Evolutionary conservation across 1,284 basidiomycete species (phyloP), one percentile per base, ranked within the genome.

Genomic region (Bjerkandera adusta): DNA sequence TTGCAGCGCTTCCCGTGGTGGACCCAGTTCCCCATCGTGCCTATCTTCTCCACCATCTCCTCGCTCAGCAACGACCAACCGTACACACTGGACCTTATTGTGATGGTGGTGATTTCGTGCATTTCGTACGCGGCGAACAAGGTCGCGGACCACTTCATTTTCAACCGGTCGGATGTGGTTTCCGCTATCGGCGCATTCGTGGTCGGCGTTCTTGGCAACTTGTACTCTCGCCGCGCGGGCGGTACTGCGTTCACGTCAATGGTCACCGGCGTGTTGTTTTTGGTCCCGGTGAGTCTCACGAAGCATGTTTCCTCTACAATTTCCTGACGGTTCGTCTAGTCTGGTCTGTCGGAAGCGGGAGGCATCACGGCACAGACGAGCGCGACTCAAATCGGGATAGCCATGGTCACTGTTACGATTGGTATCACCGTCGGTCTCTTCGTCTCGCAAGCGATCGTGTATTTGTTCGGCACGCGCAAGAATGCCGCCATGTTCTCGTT

Each of bases 351-450:
- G 11, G 88, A 90, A 63, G 87, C 89, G 1, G 91, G 90, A 50
- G 91, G 89, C 43, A 84, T 81, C 66, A 82, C 78, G 29, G 84
- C 73, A 12, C 81, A 78, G 57, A 83, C 75, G 40, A 82, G 76
- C 58, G 86, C 81, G 8, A 83, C 88, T 42, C 83, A 85, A 55
- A 86, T 88, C 45, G 85, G 85, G 53, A 76, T 78, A n/a, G 83
- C 85, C 4, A 90, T 91, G 89, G 89, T 92, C 50, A 80, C 87
- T 48, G 89, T 92, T 38, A 89, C 89, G 1, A 92, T 94, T 55
- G 92, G 91, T 47, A 92, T 94, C 59, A 93, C 89, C 1, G 89
- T 92, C 42, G 90, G 91, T n/a, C 64, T 93, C 34, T 93, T 93
- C 69, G 89, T 88, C 73, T 89, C 87, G 54, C 87, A 90, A 57